phyloP scores from a whole-genome alignment of 192 early-diverging fungal species.

The Backusella luteola region DNA sequence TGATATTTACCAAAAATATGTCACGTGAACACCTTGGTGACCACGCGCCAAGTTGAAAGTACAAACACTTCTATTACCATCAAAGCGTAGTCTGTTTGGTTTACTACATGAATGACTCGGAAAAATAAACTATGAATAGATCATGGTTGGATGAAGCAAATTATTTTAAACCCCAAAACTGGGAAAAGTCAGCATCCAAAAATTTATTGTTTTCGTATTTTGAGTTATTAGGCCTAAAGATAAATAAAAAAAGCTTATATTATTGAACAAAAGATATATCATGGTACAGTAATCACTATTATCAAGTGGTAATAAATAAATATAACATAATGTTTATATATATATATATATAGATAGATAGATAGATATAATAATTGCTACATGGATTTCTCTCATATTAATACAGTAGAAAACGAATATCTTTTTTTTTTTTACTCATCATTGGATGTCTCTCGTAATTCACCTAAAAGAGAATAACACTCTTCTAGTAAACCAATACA shows the following conservation, averaged over 20 bases:
- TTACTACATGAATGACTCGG: too few relatives aligned
- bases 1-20: neutral
- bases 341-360: neutral
- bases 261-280: neutral
- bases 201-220: too few relatives aligned
- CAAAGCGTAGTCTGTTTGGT: too few relatives aligned
- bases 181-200: too few relatives aligned
- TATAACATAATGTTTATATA: neutral
- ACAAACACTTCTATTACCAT: neutral
- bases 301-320: neutral
- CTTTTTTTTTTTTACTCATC: neutral
- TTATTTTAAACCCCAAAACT: too few relatives aligned
- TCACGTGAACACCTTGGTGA: neutral
- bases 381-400: neutral
- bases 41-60: neutral
- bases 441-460: constrained; percentile 50
- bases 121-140: too few relatives aligned
- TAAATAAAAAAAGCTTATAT: neutral
- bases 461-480: constrained; percentile 80
- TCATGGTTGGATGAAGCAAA: too few relatives aligned
- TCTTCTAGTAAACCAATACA: constrained; percentile 79
- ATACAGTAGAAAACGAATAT: neutral
- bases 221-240: too few relatives aligned
- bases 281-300: too few relatives aligned
- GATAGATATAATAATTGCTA: neutral